These are phyloP conservation scores for Pichia californica DNA, from an alignment of 805 yeast genomes.

Conservation along the genomic window DNA sequence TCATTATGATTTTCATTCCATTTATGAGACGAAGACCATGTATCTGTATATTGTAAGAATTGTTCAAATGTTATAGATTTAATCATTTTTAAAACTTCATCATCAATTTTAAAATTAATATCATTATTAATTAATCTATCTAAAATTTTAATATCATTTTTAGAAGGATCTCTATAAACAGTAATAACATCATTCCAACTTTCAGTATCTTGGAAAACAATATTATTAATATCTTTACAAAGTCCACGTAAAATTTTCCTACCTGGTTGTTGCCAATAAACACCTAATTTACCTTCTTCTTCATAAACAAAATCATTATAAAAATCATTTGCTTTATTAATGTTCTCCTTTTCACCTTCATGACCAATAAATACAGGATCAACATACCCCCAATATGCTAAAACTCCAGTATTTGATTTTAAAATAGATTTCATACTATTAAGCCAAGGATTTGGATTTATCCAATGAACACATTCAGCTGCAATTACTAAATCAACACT, in stretches of 20 bases:
- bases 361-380: constrained; percentile 54
- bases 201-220: constrained; percentile 31
- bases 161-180: constrained; percentile 25
- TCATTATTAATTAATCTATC: neutral
- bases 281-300: constrained; percentile 44
- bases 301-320: constrained; percentile 38
- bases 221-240: constrained; percentile 34
- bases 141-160: neutral
- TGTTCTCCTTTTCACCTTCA: constrained; percentile 25
- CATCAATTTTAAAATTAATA: constrained; percentile 15
- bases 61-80: constrained; percentile 38
- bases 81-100: constrained; percentile 28
- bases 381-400: constrained; percentile 74
- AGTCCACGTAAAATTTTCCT: constrained; percentile 43
- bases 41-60: constrained; percentile 48
- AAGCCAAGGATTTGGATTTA: constrained; percentile 29
- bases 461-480: constrained; percentile 91
- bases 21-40: constrained; percentile 65
- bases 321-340: constrained; percentile 34
- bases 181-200: constrained; percentile 26
- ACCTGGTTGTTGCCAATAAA: constrained; percentile 87
- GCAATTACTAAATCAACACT: constrained; percentile 59
- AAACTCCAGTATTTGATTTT: constrained; percentile 34
- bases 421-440: constrained; percentile 31
- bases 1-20: constrained; percentile 38